Evolutionary conservation across 805 yeast genomes (phyloP), one percentile per base, ranked within the genome.

Genomic region (Yarrowia divulgata): DNA sequence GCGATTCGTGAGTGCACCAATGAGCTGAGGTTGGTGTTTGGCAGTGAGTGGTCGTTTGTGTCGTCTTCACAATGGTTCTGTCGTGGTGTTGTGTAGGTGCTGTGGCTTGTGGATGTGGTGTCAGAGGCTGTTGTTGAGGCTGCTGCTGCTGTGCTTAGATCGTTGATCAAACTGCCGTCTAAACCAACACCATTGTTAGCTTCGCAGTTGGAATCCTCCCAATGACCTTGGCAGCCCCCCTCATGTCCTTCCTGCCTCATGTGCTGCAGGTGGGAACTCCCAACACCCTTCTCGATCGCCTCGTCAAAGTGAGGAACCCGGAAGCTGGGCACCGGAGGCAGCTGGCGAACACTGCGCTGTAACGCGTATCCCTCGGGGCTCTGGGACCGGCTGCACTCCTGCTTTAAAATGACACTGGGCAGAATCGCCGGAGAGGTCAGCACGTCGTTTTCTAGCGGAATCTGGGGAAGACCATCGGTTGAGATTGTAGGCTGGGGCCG

Each of bases 291-390:
- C 34, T 35, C 19, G 29, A 37, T 19, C 45, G 45, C 9, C 45
- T 54, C 60, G 13, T 52, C 57, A 18, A 54, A 16, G 18, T 14
- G 60, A 37, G 60, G 60, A 39, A 39, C 60, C 45, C 42, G 19
- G 45, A 14, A 57, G 23, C 16, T 60, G 29, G 66, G 52, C 42
- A 29, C 48, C 2, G 66, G 66, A 13, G 66, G 66, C 29, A 60
- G 32, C 42, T 43, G 42, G 4, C 34, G 40, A 9, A 60, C 23
- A 39, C 66, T 40, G 42, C 52, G 66, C 12, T 60, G 52, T 29
- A 60, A 34, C 6, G 66, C 66, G 49, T 60, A 60, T 13, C 66
- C 66, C 66, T 60, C 66, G 66, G 66, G 66, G 66, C 66, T 60
- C 66, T 60, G 66, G 4, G 66, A 60, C 34, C 66, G 50, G 52